Base-by-base conservation (phyloP, 2,329 filamentous ascomycete genomes). In the Fusarium coffeatum region DNA sequence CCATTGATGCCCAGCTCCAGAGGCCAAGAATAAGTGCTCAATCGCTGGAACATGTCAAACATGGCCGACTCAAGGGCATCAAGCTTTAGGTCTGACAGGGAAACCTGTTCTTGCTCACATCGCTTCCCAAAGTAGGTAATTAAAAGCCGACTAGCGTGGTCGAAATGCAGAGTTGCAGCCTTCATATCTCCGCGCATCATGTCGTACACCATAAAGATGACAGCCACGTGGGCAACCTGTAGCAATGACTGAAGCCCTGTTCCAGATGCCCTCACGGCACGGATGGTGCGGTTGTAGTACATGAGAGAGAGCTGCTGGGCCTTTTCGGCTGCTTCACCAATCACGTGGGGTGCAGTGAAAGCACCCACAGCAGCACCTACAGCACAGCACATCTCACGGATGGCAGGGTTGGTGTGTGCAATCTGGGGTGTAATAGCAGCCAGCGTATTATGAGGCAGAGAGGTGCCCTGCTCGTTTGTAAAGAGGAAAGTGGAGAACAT, bases 141-240 rank as follows among this genome's bases (percentile, higher is more conserved):
- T 18, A 69, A 50, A 7, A 74, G 68, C n/a, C 68, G 72, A 20
- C 48, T 49, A 0, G 64, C 62, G 41, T 74, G 63, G n/a, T 61
- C 57, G 15, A 71, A 72, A 16, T 74, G 72, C 7, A 60, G 12
- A 46, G 61, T 56, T 11, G 72, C 72, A 10, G 68, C 60, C 6
- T 37, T 8, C 49, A 71, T 64, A 3, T 72, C 69, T 5, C 72
- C 72, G 1, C 69, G 68, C 13, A 73, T 25, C 43, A 73, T 65
- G 37, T 73, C 72, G 49, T 72, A 74, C 3, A 71, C 69, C 13
- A 71, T 60, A 9, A 74, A 73, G 11, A 74, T 58, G 7, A 74
- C 58, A 9, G 72, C 68, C n/a, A 65, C 67, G 16, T 74, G 48
- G 22, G 65, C 70, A 20, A 72, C 68, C 5, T 23, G 12, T 8